Evolutionary conservation across 2,329 filamentous ascomycete genomes (phyloP).

Genomic region (Dothistroma septosporum): DNA sequence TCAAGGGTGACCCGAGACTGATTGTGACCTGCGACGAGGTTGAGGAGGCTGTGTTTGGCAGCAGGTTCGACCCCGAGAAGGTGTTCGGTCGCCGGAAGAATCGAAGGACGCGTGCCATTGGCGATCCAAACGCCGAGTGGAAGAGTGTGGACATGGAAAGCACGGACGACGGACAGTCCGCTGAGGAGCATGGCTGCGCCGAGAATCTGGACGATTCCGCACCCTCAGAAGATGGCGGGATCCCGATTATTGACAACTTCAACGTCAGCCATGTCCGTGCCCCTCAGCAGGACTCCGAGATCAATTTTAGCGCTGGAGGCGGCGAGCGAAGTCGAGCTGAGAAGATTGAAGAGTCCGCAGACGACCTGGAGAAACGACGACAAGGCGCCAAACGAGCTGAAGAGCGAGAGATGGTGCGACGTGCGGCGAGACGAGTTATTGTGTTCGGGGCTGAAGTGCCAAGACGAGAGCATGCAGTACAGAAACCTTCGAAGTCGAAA

Average conservation of each 20-base stretch:
- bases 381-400: slow-evolving; percentile 49
- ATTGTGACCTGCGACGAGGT: slow-evolving; percentile 50
- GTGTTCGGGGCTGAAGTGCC: slow-evolving; percentile 50
- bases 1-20: slow-evolving; percentile 51
- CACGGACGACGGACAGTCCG: neutral
- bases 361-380: slow-evolving; percentile 48
- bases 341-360: slow-evolving; percentile 49
- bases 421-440: slow-evolving; percentile 59
- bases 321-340: slow-evolving; percentile 55
- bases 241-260: slow-evolving; percentile 13
- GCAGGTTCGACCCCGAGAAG: slow-evolving; percentile 44
- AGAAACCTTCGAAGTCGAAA: slow-evolving; percentile 15
- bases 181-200: slow-evolving; percentile 12
- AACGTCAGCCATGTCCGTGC: slow-evolving; percentile 30
- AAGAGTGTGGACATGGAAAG: slow-evolving; percentile 45
- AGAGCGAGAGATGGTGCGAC: slow-evolving; percentile 56
- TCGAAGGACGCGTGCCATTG: slow-evolving; percentile 40
- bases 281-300: slow-evolving; percentile 45
- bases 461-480: slow-evolving; percentile 4
- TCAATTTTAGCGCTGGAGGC: slow-evolving; percentile 53
- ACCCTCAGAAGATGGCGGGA: slow-evolving; percentile 17
- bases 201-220: slow-evolving; percentile 17
- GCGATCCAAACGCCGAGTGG: slow-evolving; percentile 38
- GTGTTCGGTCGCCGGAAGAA: slow-evolving; percentile 46
- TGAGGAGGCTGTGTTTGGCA: slow-evolving; percentile 50